Percentiles rank a stretch among this genome's conserved stretches.
Evolutionary conservation across 2,329 filamentous ascomycete species (phyloP).

Genomic region (Ceratocystis harringtonii): DNA sequence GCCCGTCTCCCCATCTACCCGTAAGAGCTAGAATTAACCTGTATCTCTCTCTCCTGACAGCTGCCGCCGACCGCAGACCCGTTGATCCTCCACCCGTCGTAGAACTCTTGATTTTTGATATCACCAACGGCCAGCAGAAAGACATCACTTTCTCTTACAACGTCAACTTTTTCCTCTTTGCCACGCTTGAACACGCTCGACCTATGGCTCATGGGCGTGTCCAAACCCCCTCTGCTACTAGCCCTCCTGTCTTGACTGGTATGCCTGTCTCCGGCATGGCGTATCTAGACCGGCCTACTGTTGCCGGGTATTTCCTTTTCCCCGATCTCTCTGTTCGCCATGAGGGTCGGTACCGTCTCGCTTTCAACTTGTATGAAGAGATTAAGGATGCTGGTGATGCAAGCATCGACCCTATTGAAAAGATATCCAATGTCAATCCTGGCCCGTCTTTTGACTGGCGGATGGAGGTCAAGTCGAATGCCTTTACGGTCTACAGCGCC

Average conservation of each 20-base stretch:
- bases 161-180: constrained; percentile 94
- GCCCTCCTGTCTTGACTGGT: constrained; percentile 75
- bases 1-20: too few species aligned
- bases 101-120: constrained; percentile 69
- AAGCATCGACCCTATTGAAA: constrained; percentile 38
- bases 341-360: constrained; percentile 81
- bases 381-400: constrained; percentile 72
- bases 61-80: constrained; percentile 74
- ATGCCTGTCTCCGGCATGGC: constrained; percentile 93
- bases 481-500: constrained; percentile 83
- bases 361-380: constrained; percentile 87
- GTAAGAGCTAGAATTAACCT: background rate
- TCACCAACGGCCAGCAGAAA: constrained; percentile 40
- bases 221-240: constrained; percentile 48
- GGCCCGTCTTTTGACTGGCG: constrained; percentile 59
- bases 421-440: constrained; percentile 27
- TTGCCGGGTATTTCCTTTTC: constrained; percentile 89
- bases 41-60: constrained; percentile 28
- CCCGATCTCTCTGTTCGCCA: constrained; percentile 91
- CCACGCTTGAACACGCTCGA: constrained; percentile 75
- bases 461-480: constrained; percentile 74
- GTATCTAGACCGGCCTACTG: constrained; percentile 72
- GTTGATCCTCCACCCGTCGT: constrained; percentile 93
- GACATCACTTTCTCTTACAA: constrained; percentile 85
- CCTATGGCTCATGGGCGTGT: constrained; percentile 69